Percentiles rank a stretch among this genome's conserved stretches.
phyloP scores from a whole-genome alignment of 306 rosid genomes.

The Mimosa bimucronata region DNA sequence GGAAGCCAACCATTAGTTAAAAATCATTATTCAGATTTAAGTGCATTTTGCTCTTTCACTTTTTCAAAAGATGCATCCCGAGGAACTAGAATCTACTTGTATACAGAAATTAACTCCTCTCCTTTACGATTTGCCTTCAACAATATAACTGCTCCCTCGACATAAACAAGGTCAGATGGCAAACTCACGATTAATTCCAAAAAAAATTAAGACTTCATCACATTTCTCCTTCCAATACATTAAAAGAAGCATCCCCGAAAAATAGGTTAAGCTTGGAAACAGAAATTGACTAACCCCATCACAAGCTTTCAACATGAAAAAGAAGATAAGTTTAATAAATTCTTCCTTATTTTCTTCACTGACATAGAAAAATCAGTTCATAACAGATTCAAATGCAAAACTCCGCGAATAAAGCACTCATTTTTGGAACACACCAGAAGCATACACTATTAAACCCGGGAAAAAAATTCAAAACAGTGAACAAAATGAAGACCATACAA shows the following conservation, averaged over 20 bases:
- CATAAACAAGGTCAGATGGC: background rate
- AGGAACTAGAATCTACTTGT: background rate
- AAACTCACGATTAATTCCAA: background rate
- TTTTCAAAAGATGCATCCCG: slow-evolving; percentile 5
- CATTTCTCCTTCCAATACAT: slow-evolving; percentile 20
- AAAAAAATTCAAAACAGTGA: background rate
- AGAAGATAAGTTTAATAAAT: background rate
- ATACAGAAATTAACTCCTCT: slow-evolving; percentile 11
- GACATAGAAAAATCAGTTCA: background rate
- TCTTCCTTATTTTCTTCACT: slow-evolving; percentile 2
- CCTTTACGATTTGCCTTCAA: background rate
- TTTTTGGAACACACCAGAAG: slow-evolving; percentile 5
- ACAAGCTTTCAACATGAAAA: background rate
- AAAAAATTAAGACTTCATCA: background rate
- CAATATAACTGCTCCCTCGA: background rate
- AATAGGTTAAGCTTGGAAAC: background rate
- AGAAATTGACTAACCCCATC: slow-evolving; percentile 25
- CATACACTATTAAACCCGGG: background rate
- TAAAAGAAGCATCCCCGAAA: background rate
- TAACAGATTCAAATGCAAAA: slow-evolving; percentile 3
- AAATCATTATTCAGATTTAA: background rate
- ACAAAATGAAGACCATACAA: slow-evolving; percentile 25
- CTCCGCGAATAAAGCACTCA: background rate
- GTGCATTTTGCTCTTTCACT: slow-evolving; percentile 9
- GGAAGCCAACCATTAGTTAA: background rate